These are phyloP conservation scores for Candida sp. DNA, from an alignment of 1,139 yeast genomes.

Conservation along the genomic window DNA sequence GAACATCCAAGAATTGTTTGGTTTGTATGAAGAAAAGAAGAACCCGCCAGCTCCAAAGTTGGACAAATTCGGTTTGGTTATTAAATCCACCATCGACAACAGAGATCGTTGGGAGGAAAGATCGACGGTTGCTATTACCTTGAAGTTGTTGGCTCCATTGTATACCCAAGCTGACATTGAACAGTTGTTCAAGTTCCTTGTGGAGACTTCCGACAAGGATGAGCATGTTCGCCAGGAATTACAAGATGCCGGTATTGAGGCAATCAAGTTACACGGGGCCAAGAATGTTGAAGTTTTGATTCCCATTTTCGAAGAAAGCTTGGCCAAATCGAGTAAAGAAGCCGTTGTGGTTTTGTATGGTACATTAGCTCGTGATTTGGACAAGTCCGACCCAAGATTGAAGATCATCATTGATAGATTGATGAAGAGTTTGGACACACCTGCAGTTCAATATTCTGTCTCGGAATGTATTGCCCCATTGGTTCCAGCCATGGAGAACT, in stretches of 20 bases:
- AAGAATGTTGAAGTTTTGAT: slow-evolving; percentile 69
- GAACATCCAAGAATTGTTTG: slow-evolving; percentile 53
- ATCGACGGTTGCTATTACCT: slow-evolving; percentile 76
- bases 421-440: slow-evolving; percentile 77
- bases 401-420: slow-evolving; percentile 69
- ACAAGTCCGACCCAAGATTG: slow-evolving; percentile 65
- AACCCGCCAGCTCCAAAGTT: slow-evolving; percentile 78
- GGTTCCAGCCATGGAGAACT: slow-evolving; percentile 58
- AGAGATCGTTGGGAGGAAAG: slow-evolving; percentile 86
- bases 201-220: slow-evolving; percentile 73
- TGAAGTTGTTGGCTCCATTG: slow-evolving; percentile 60
- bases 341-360: slow-evolving; percentile 88
- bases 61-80: slow-evolving; percentile 81
- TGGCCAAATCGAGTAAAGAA: slow-evolving; percentile 66
- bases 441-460: slow-evolving; percentile 87
- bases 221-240: slow-evolving; percentile 78
- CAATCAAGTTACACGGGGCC: slow-evolving; percentile 70
- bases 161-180: slow-evolving; percentile 47
- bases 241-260: slow-evolving; percentile 86
- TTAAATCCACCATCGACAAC: slow-evolving; percentile 62
- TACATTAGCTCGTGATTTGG: slow-evolving; percentile 82
- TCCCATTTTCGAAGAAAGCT: slow-evolving; percentile 73
- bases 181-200: slow-evolving; percentile 59
- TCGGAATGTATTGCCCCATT: slow-evolving; percentile 87
- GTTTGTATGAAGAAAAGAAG: slow-evolving; percentile 60